Percentiles rank a stretch among this genome's conserved stretches.
These are phyloP conservation scores for Hortiboletus campestris DNA, from an alignment of 768 basidiomycete genomes.

Conservation along the genomic window DNA sequence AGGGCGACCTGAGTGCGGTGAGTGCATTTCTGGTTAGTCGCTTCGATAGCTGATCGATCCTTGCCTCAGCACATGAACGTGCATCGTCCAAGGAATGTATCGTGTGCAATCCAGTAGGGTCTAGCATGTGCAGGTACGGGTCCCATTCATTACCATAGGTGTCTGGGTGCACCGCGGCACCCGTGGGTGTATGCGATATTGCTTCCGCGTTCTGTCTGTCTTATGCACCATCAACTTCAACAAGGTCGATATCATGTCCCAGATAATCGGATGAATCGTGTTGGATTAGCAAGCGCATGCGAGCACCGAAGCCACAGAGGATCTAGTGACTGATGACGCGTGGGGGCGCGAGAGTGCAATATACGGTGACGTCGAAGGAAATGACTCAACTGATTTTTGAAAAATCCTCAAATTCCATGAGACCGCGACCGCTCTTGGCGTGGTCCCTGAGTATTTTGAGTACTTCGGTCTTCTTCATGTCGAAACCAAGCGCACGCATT, in stretches of 20 bases:
- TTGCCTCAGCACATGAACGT: conserved; percentile 43
- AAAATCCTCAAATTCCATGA: conserved; percentile 94
- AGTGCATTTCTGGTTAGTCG: neutral
- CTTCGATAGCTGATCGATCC: neutral
- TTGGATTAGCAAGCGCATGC: too few species aligned
- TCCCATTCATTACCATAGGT: too few species aligned
- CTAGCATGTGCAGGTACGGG: too few species aligned
- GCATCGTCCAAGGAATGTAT: conserved; percentile 42
- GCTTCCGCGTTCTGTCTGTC: too few species aligned
- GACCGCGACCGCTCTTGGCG: conserved; percentile 74
- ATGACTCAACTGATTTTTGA: conserved; percentile 80
- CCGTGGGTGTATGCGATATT: conserved; percentile 34
- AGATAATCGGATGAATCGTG: too few species aligned
- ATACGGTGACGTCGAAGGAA: neutral
- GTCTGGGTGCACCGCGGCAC: too few species aligned
- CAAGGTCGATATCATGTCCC: too few species aligned
- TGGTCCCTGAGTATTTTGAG: conserved; percentile 91
- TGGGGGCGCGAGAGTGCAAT: neutral
- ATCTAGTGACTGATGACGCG: conserved; percentile 1
- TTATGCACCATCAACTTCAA: too few species aligned
- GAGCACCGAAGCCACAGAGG: too few species aligned
- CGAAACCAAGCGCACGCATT: conserved; percentile 96
- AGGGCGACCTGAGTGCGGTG: conserved; percentile 14
- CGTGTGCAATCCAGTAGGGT: conserved; percentile 36
- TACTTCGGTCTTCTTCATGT: conserved; percentile 97